Evolutionary conservation across 805 yeast species (phyloP), one percentile per base, ranked within the genome.

Genomic region (Suhomyces xylopsoci): DNA sequence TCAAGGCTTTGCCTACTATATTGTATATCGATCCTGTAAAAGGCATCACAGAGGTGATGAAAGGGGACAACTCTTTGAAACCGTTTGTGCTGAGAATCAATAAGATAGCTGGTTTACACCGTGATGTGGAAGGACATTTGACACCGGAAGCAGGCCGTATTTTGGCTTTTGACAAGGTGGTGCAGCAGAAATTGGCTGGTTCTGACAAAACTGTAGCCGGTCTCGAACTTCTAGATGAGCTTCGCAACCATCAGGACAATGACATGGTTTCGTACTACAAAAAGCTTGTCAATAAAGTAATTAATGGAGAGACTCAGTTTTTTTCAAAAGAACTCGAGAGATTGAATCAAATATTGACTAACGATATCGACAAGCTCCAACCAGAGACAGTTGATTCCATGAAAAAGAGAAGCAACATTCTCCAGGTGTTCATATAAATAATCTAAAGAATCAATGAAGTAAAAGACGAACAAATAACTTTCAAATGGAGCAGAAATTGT

Each of bases 1-100:
- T 85, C 49, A 57, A 64, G 14, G 67, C 72, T 7, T 79, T 72
- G 64, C 91, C 92, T 12, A 77, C 87, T 0, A 66, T 86, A n/a
- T 58, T 83, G 41, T 79, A 65, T 53, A 77, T 85, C 61, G 71
- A 70, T 48, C 69, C 72, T 1, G 28, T 47, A 2, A 54, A 54
- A 30, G 50, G 52, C 4, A 62, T 58, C 24, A 58, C 49, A 17
- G 68, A 70, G 50, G 67, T 65, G 2, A 36, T 58, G 26, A 62
- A 57, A 22, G 75, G 71, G 1, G 64, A 61, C 17, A 52, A 62
- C 20, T 52, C 58, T 14, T 45, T 69, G 17, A 57, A 55, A 5
- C 48, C 50, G 1, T 54, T 75, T 36, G 53, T 71, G 12, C 48
- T 55, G 3, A 61, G 58, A 38, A 58, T 74, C 44, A 76, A 76